These are phyloP conservation scores for Chlamydomonas incerta DNA, from an alignment of 139 green algal genomes.

Conservation along the genomic window DNA sequence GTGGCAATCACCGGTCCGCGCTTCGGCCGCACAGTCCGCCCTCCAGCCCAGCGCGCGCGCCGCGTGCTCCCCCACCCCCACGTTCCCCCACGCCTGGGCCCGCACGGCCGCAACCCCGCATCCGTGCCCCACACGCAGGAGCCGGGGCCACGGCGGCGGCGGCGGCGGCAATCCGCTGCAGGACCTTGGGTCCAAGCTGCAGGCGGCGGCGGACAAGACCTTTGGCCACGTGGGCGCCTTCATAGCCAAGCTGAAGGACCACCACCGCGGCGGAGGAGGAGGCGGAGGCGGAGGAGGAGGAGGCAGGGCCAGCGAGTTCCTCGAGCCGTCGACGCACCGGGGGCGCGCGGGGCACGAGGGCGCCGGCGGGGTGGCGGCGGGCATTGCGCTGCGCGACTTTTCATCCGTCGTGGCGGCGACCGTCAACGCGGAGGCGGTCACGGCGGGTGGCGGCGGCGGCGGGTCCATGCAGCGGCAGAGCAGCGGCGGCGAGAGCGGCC, in stretches of 20 bases:
- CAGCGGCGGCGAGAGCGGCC: not conserved
- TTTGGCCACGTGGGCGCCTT: constrained; percentile 40
- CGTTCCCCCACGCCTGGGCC: no score
- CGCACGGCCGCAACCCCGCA: no score
- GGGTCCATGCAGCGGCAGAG: not conserved
- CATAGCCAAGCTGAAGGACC: not conserved
- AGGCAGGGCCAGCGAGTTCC: not conserved
- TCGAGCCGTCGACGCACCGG: no score
- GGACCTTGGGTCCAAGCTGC: constrained; percentile 9
- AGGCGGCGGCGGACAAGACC: constrained; percentile 6
- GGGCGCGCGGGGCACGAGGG: no score
- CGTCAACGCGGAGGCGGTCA: no score
- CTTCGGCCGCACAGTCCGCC: no score
- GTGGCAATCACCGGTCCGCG: no score
- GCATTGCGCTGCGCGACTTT: no score
- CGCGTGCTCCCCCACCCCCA: no score
- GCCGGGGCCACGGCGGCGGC: not conserved
- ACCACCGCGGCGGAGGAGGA: not conserved
- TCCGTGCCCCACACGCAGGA: no score
- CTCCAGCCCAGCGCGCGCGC: no score
- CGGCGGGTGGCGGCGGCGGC: not conserved
- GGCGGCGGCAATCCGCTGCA: not conserved
- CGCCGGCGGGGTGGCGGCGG: no score
- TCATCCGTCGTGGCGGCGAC: not conserved
- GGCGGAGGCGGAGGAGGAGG: not conserved